phyloP scores from a whole-genome alignment of 1,284 basidiomycete species.

The Leucoagaricus sp. region DNA sequence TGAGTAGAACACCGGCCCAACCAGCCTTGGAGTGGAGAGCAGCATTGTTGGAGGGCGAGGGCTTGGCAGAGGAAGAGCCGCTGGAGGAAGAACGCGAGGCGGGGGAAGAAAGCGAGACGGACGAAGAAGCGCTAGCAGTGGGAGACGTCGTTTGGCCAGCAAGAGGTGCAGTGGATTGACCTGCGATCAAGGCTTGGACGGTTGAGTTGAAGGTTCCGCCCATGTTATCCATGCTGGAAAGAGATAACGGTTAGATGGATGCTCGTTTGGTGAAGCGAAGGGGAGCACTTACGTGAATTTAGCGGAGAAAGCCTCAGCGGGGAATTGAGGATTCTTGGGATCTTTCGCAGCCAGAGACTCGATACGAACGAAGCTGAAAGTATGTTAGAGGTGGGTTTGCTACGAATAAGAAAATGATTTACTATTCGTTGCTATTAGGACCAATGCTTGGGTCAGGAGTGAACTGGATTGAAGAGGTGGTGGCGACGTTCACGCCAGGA shows the following conservation, averaged over 20 bases:
- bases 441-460: slow-evolving; percentile 65
- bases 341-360: slow-evolving; percentile 59
- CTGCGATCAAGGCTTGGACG: slow-evolving; percentile 56
- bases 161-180: slow-evolving; percentile 57
- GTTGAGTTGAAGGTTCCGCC: slow-evolving; percentile 59
- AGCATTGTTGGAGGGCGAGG: slow-evolving; percentile 10
- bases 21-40: slow-evolving; percentile 24
- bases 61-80: slow-evolving; percentile 21
- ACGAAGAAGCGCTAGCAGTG: slow-evolving; percentile 25
- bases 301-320: slow-evolving; percentile 78
- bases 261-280: background rate
- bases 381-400: slow-evolving; percentile 7
- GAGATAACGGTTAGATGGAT: slow-evolving; percentile 12
- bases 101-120: slow-evolving; percentile 7
- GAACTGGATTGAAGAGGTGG: slow-evolving; percentile 51
- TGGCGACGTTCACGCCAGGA: slow-evolving; percentile 61
- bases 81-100: slow-evolving; percentile 6
- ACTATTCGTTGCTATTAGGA: slow-evolving; percentile 62
- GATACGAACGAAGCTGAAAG: slow-evolving; percentile 70
- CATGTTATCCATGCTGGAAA: slow-evolving; percentile 58
- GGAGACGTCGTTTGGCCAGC: slow-evolving; percentile 34
- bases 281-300: slow-evolving; percentile 60
- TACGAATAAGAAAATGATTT: slow-evolving; percentile 25
- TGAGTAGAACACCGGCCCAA: slow-evolving; percentile 36
- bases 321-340: slow-evolving; percentile 50